A percentile compares a stretch with the other conserved stretches of the same genome.
Evolutionary conservation across 306 rosid species (phyloP).

Genomic region (Cucurbita ficifolia): DNA sequence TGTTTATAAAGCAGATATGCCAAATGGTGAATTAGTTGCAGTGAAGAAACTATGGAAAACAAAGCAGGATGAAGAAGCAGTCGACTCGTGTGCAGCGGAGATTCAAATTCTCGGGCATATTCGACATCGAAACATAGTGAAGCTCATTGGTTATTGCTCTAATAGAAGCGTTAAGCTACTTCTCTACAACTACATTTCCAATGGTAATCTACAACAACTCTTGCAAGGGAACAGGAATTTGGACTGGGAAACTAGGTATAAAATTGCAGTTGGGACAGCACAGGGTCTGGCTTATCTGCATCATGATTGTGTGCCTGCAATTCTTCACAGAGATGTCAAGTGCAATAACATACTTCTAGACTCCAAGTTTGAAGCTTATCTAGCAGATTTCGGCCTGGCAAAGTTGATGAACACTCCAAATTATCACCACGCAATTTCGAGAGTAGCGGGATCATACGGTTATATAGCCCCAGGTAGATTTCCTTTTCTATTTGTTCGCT

Average conservation of each 20-base stretch:
- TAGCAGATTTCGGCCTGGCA: constrained; percentile 94
- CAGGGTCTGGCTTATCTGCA: constrained; percentile 94
- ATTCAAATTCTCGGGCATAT: constrained; percentile 95
- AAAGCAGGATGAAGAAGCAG: constrained; percentile 59
- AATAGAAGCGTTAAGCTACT: constrained; percentile 83
- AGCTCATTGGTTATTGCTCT: constrained; percentile 80
- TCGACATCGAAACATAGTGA: constrained; percentile 87
- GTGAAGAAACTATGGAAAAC: constrained; percentile 96
- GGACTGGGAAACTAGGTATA: constrained; percentile 95
- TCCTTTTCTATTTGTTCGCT: not conserved
- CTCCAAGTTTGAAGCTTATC: constrained; percentile 73
- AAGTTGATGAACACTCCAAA: constrained; percentile 75
- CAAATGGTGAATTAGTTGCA: constrained; percentile 67
- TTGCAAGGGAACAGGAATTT: constrained; percentile 65
- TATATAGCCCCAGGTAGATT: constrained; percentile 90
- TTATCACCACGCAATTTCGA: constrained; percentile 82
- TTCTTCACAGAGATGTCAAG: constrained; percentile 93
- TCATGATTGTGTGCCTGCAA: constrained; percentile 86
- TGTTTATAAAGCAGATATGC: constrained; percentile 74
- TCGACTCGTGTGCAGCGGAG: constrained; percentile 87
- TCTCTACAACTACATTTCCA: constrained; percentile 80
- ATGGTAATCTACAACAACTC: constrained; percentile 81
- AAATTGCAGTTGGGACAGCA: constrained; percentile 88
- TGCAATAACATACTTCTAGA: constrained; percentile 94
- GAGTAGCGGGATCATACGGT: constrained; percentile 97